A percentile compares a stretch with the other conserved stretches of the same genome.
Conservation (phyloP, 257 asterid species). For the Echium plantagineum region DNA sequence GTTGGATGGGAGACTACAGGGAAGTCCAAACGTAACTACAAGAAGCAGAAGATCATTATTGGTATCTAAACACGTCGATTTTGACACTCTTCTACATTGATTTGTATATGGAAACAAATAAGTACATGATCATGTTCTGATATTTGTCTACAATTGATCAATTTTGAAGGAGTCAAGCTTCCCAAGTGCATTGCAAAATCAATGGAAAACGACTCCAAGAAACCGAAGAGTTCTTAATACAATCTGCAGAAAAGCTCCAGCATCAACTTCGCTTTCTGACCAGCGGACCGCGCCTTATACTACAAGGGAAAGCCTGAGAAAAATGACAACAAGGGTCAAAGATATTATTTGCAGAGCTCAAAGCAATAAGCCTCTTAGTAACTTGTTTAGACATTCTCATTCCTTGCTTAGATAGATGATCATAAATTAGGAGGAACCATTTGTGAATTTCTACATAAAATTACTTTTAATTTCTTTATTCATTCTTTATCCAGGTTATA, state of each 20-base stretch:
- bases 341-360: conserved; percentile 35
- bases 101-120: too few relatives aligned
- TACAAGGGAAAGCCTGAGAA: conserved; percentile 52
- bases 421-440: neutral
- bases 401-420: conserved; percentile 41
- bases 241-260: conserved; percentile 54
- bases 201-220: conserved; percentile 18
- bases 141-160: neutral
- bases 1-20: neutral
- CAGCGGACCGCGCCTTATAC: conserved; percentile 54
- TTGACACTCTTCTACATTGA: neutral
- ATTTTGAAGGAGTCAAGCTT: conserved; percentile 25
- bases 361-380: conserved; percentile 31
- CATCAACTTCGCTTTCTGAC: conserved; percentile 23
- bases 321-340: conserved; percentile 47
- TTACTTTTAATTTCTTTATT: too few relatives aligned
- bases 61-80: conserved; percentile 18
- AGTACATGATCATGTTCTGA: neutral
- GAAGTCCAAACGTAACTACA: neutral
- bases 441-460: too few relatives aligned
- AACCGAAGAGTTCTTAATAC: conserved; percentile 25
- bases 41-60: conserved; percentile 21
- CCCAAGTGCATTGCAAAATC: conserved; percentile 12
- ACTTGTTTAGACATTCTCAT: conserved; percentile 42
- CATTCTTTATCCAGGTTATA: too few relatives aligned